Evolutionary conservation across 192 early-diverging fungal species (phyloP).

Genomic region (Podila epigama): DNA sequence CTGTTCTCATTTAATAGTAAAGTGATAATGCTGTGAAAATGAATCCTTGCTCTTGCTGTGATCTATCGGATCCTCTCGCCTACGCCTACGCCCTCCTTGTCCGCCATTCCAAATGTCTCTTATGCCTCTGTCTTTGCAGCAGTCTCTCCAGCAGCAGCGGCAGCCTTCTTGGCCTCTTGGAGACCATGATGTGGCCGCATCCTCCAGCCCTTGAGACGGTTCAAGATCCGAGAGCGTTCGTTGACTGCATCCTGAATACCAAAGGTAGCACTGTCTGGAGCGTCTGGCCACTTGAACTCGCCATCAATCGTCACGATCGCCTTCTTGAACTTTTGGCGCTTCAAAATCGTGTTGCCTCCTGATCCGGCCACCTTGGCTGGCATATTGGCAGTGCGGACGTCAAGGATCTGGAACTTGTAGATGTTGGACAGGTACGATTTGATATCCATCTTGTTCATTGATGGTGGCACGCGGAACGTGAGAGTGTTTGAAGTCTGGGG

Average conservation of each 20-base stretch:
- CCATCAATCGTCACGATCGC: slow-evolving; percentile 63
- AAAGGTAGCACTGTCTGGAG: slow-evolving; percentile 49
- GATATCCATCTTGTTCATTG: slow-evolving; percentile 95
- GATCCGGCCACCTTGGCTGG: slow-evolving; percentile 60
- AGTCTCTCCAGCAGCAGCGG: slow-evolving; percentile 23
- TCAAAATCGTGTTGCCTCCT: slow-evolving; percentile 39
- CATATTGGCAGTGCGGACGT: slow-evolving; percentile 93
- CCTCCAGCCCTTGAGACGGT: slow-evolving; percentile 64
- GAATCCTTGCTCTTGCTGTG: not conserved
- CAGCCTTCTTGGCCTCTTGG: slow-evolving; percentile 50
- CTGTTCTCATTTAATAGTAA: not conserved
- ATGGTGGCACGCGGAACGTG: slow-evolving; percentile 89
- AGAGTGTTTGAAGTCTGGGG: slow-evolving; percentile 78
- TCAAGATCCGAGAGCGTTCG: slow-evolving; percentile 49
- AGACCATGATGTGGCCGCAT: slow-evolving; percentile 51
- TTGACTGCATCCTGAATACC: slow-evolving; percentile 53
- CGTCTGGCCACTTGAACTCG: slow-evolving; percentile 59
- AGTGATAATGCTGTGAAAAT: not conserved
- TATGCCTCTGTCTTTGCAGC: slow-evolving; percentile 47
- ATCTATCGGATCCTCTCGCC: not conserved
- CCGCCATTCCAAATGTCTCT: slow-evolving; percentile 16
- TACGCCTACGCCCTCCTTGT: not conserved
- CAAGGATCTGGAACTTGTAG: slow-evolving; percentile 82
- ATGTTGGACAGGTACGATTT: slow-evolving; percentile 83
- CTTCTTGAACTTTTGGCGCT: slow-evolving; percentile 61